Base-by-base conservation (phyloP, 2,329 filamentous ascomycete genomes). In the Trichocomaceae sp. region DNA sequence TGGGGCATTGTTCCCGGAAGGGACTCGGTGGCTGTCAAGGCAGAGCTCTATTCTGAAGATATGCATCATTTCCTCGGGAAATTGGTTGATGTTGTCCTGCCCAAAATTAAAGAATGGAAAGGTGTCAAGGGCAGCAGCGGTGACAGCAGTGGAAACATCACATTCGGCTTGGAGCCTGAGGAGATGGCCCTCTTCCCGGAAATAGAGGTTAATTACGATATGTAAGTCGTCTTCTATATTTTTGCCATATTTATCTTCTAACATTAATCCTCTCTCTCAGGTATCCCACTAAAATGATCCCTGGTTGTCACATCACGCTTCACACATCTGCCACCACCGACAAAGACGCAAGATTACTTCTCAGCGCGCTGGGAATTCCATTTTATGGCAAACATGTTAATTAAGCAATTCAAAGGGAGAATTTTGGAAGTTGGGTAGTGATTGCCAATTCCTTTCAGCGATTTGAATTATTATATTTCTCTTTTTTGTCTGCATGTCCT, bases 101-200 rank as follows among this genome's bases (percentile, higher is more conserved):
- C 93, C 39, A 88, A 85, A 67, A 95, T 99, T 73, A 99, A 97
- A 79, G 93, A 99, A 63, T 99, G 90, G 87, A 83, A 82, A 54
- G 93, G 93, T 57, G 77, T 88, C n/a, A 81, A 82, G 62, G 84
- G 83, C 48, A 82, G 77, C 44, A 88, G 88, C 39, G 93, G 93
- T 66, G 93, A 99, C 70, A 85, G 84, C 66, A 86, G 86, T 58
- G 93, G 93, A 37, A 96, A 97, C 71, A 80, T 99, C 62, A 80
- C 79, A 9, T 92, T 91, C 70, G 93, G 93, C 62, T 78, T 99
- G 63, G 80, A 79, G 13, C 79, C 85, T 5, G 85, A 89, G 56
- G 83, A 87, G 62, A 83, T 96, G 64, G 83, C 86, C 50, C 77
- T 88, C 61, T 99, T 97, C 75, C 93, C 93, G 0, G 93, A 99